A percentile compares a stretch with the other conserved stretches of the same genome.
phyloP scores from a whole-genome alignment of 352 stramenopile genomes.

The Phytophthora constricta region DNA sequence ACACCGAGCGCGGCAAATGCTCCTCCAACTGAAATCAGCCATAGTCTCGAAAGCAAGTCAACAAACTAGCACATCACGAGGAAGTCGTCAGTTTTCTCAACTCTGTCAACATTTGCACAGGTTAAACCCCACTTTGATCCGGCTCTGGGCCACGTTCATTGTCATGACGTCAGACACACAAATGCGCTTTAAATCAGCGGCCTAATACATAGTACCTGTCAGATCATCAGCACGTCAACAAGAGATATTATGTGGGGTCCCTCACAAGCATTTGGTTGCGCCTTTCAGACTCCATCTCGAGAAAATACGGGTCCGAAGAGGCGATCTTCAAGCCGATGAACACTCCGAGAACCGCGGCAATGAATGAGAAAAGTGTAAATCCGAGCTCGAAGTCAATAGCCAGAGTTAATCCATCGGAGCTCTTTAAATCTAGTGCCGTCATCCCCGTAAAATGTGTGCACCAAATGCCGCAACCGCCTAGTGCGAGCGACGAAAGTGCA shows the following conservation, averaged over 20 bases:
- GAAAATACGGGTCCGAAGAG: slow-evolving; percentile 55
- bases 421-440: slow-evolving; percentile 35
- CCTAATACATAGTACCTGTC: not conserved
- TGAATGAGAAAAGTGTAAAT: slow-evolving; percentile 45
- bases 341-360: slow-evolving; percentile 48
- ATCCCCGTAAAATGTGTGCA: slow-evolving; percentile 64
- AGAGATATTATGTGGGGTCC: too few species aligned
- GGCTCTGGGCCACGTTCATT: not conserved
- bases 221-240: not conserved
- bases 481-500: slow-evolving; percentile 25
- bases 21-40: slow-evolving; percentile 43
- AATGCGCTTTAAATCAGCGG: not conserved
- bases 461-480: slow-evolving; percentile 62
- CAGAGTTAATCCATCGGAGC: slow-evolving; percentile 33
- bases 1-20: slow-evolving; percentile 46
- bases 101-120: too few species aligned
- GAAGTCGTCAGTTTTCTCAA: slow-evolving; percentile 10
- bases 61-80: slow-evolving; percentile 49
- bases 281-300: slow-evolving; percentile 42
- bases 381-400: slow-evolving; percentile 48
- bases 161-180: not conserved
- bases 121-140: slow-evolving; percentile 3
- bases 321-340: slow-evolving; percentile 51
- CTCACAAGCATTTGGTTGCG: slow-evolving; percentile 32
- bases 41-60: slow-evolving; percentile 51